phyloP scores from a whole-genome alignment of 352 stramenopile genomes.

The Halophytophthora batemanensis region DNA sequence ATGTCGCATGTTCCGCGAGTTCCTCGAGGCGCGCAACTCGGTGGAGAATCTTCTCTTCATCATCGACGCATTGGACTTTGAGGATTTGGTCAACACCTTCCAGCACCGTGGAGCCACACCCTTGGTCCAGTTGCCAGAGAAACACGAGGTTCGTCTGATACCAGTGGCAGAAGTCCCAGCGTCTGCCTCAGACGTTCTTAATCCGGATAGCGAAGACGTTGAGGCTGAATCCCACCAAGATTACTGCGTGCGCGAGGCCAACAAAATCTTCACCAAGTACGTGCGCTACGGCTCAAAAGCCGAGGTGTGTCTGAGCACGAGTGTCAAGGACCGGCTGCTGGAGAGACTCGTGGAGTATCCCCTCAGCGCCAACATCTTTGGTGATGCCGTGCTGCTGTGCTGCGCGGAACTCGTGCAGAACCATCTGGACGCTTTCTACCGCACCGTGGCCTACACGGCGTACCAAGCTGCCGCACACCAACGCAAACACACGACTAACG shows the following conservation, averaged over 20 bases:
- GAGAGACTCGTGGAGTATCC: slow-evolving; percentile 45
- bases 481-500: slow-evolving; percentile 11
- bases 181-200: neutral
- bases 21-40: slow-evolving; percentile 49
- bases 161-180: neutral
- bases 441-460: slow-evolving; percentile 36
- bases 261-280: slow-evolving; percentile 82
- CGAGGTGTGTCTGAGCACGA: slow-evolving; percentile 45
- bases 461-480: slow-evolving; percentile 27
- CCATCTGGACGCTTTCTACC: slow-evolving; percentile 59
- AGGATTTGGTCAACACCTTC: slow-evolving; percentile 64
- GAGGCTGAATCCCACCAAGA: slow-evolving; percentile 37
- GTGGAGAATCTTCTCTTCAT: slow-evolving; percentile 67
- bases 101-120: slow-evolving; percentile 12
- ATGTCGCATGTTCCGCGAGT: slow-evolving; percentile 58
- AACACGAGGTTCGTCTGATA: neutral
- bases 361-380: slow-evolving; percentile 47
- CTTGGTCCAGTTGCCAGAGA: slow-evolving; percentile 10
- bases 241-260: slow-evolving; percentile 55
- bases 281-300: slow-evolving; percentile 69
- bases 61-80: slow-evolving; percentile 61
- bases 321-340: slow-evolving; percentile 47
- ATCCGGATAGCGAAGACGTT: neutral
- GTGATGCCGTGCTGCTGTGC: slow-evolving; percentile 51
- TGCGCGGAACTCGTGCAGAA: slow-evolving; percentile 61